Evolutionary conservation across 768 basidiomycete genomes (phyloP).

Genomic region (Lentinula guzmanii): DNA sequence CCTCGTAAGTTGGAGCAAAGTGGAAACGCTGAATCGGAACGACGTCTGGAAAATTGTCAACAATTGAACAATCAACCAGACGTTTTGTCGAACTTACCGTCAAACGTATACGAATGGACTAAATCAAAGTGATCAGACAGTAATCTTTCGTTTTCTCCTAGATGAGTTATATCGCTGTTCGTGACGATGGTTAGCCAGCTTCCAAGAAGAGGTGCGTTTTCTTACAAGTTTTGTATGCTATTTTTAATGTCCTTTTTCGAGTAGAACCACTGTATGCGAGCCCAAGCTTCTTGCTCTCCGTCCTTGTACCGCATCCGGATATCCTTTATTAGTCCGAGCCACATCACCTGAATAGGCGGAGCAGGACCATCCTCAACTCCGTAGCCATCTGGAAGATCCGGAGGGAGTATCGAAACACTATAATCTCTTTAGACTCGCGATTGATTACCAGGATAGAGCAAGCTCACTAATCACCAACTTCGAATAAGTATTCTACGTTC

Average conservation of each 20-base stretch:
- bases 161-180: not conserved
- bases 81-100: not conserved
- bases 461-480: not conserved
- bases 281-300: not conserved
- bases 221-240: not conserved
- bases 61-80: not conserved
- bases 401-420: not conserved
- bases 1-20: not conserved
- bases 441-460: not conserved
- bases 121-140: not conserved
- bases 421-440: not conserved
- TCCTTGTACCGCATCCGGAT: not conserved
- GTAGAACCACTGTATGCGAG: constrained; percentile 2
- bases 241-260: not conserved
- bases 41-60: not conserved
- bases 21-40: not conserved
- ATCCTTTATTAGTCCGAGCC: not conserved
- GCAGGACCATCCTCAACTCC: constrained; percentile 1
- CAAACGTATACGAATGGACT: not conserved
- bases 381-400: not conserved
- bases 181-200: not conserved
- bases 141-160: not conserved
- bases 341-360: not conserved
- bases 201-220: not conserved
- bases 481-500: not conserved